Evolutionary conservation across 169 alveolate genomes (phyloP).

Genomic region (Cryptosporidium andersoni): DNA sequence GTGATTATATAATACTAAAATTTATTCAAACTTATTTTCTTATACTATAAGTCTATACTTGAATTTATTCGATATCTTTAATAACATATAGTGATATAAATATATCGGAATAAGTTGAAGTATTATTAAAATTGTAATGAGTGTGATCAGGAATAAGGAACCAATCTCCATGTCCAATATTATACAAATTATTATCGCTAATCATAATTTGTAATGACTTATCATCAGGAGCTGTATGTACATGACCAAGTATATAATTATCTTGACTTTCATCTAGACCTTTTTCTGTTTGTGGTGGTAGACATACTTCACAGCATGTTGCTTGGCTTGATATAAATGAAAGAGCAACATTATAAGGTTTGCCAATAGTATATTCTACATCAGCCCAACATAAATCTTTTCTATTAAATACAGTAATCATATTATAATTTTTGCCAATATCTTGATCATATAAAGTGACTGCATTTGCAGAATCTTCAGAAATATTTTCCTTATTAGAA

Average conservation of each 20-base stretch:
- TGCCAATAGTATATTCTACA: conserved; percentile 63
- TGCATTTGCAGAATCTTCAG: conserved; percentile 29
- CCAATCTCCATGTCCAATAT: conserved; percentile 67
- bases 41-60: too few relatives aligned
- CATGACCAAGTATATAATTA: conserved; percentile 66
- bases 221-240: conserved; percentile 56
- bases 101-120: conserved; percentile 44
- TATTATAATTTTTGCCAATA: conserved; percentile 19
- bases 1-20: too few relatives aligned
- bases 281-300: conserved; percentile 63
- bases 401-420: conserved; percentile 62
- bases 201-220: conserved; percentile 61
- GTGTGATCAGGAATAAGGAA: conserved; percentile 64
- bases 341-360: conserved; percentile 65
- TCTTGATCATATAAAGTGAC: conserved; percentile 23
- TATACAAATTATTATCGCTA: conserved; percentile 52
- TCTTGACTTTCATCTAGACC: conserved; percentile 69
- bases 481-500: background rate
- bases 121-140: conserved; percentile 54
- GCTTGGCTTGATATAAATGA: conserved; percentile 70
- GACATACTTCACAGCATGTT: conserved; percentile 68
- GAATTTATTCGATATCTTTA: conserved; percentile 31
- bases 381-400: conserved; percentile 59
- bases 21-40: too few relatives aligned
- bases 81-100: conserved; percentile 55